phyloP scores from a whole-genome alignment of 768 basidiomycete genomes.

The Gymnopilus junonius region DNA sequence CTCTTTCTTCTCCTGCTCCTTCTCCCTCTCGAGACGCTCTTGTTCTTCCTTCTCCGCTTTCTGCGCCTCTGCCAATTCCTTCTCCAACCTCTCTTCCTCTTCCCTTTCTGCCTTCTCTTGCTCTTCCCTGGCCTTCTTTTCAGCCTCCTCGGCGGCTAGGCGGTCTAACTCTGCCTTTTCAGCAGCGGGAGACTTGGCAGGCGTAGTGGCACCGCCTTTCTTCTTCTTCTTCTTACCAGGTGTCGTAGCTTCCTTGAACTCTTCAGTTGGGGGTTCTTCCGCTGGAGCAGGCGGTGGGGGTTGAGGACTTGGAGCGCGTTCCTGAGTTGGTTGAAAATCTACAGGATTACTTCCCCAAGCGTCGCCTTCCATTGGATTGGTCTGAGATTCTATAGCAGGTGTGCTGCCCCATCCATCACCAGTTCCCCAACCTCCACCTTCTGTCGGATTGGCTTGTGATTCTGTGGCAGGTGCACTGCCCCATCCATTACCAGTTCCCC shows the following conservation, averaged over 20 bases:
- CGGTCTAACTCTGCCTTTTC: constrained; percentile 15
- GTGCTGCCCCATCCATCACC: constrained; percentile 13
- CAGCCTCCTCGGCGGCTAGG: constrained; percentile 11
- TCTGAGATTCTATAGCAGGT: not conserved
- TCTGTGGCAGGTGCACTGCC: not conserved
- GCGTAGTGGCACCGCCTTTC: constrained; percentile 21
- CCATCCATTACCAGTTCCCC: constrained; percentile 15
- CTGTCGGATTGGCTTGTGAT: not conserved
- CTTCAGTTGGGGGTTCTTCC: constrained; percentile 17
- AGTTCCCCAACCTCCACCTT: constrained; percentile 9
- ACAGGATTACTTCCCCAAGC: not conserved
- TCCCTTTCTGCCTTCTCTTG: constrained; percentile 10
- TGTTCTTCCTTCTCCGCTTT: constrained; percentile 9
- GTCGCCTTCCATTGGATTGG: not conserved
- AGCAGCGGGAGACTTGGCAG: constrained; percentile 16
- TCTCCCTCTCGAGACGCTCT: constrained; percentile 5
- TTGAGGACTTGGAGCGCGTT: constrained; percentile 11
- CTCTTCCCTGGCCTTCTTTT: constrained; percentile 12
- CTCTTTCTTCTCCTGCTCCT: constrained; percentile 17
- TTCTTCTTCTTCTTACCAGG: constrained; percentile 31
- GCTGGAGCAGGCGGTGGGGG: constrained; percentile 10
- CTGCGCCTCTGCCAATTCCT: constrained; percentile 9
- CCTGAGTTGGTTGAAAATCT: not conserved
- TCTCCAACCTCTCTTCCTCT: constrained; percentile 6
- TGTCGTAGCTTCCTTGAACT: constrained; percentile 17